Conservation (phyloP, 345 rosid species). For the Murraya koenigii region DNA sequence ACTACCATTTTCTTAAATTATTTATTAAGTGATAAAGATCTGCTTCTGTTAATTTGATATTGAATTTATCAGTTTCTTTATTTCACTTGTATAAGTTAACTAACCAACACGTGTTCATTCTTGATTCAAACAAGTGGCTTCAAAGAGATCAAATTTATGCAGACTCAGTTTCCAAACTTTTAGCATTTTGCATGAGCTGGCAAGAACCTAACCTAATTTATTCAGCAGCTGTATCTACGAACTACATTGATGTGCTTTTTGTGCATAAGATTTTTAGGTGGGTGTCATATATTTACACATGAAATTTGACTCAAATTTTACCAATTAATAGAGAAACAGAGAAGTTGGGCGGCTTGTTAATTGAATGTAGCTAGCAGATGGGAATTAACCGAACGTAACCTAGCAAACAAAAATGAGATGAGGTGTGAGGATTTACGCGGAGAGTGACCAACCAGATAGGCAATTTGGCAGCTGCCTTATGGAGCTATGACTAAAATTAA, state of each 20-base stretch:
- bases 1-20: neutral
- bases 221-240: neutral
- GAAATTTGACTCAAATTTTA: neutral
- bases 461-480: conserved; percentile 12
- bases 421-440: neutral
- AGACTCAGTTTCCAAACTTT: neutral
- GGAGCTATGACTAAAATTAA: neutral
- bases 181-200: conserved; percentile 11
- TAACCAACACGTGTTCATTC: neutral
- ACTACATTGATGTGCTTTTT: neutral
- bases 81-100: neutral
- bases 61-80: neutral
- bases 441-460: neutral
- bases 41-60: neutral
- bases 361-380: neutral
- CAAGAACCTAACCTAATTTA: neutral
- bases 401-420: neutral
- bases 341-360: conserved; percentile 2
- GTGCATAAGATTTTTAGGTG: neutral
- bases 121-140: neutral
- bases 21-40: neutral
- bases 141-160: neutral
- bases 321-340: neutral
- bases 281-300: neutral
- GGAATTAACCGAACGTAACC: neutral